phyloP scores from a whole-genome alignment of 129 eudicot species.

The Flaveria sonorensis region DNA sequence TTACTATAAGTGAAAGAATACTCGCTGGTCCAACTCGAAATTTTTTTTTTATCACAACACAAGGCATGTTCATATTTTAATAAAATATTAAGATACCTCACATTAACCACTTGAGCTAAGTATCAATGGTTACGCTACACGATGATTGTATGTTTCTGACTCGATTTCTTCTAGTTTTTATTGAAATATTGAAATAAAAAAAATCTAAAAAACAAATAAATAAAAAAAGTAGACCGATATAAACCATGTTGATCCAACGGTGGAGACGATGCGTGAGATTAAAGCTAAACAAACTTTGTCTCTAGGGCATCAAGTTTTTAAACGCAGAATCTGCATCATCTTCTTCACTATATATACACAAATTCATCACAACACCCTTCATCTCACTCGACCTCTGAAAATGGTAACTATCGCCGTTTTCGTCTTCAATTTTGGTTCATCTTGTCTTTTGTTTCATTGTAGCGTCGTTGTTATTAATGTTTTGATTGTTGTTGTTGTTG shows the following conservation, averaged over 20 bases:
- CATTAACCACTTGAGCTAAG: too few relatives aligned
- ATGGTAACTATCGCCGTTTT: not conserved
- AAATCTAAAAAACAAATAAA: too few relatives aligned
- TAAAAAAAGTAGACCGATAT: not conserved
- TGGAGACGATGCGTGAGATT: constrained; percentile 13
- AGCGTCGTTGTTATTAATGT: not conserved
- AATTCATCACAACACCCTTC: not conserved
- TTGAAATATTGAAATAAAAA: too few relatives aligned
- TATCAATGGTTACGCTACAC: too few relatives aligned
- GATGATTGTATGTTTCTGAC: too few relatives aligned
- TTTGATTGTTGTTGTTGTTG: not conserved
- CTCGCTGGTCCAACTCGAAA: too few relatives aligned
- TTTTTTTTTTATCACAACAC: too few relatives aligned
- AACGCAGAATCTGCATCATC: constrained; percentile 1
- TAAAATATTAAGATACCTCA: too few relatives aligned
- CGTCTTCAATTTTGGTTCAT: not conserved
- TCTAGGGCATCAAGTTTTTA: not conserved
- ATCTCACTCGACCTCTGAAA: not conserved
- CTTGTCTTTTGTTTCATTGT: not conserved
- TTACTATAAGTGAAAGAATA: too few relatives aligned
- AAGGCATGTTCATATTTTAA: too few relatives aligned
- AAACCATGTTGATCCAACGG: not conserved
- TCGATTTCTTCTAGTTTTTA: too few relatives aligned
- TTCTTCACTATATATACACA: not conserved
- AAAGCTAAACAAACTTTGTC: not conserved